phyloP scores from a whole-genome alignment of 2,329 filamentous ascomycete genomes.

The Colletotrichum chrysophilum region DNA sequence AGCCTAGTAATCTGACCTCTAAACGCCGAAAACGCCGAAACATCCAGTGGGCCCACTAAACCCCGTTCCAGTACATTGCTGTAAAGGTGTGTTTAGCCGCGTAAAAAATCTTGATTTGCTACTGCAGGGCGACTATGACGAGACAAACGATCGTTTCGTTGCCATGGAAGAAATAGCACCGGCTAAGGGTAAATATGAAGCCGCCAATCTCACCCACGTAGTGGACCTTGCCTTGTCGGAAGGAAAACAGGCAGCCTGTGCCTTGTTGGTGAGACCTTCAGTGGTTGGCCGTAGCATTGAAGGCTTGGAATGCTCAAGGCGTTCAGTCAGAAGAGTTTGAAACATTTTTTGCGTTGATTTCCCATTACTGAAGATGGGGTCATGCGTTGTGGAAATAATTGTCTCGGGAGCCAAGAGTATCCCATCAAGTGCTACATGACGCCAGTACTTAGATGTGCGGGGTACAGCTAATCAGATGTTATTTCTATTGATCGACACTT shows the following conservation, averaged over 20 bases:
- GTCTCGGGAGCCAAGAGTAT: not conserved
- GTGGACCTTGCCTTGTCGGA: not conserved
- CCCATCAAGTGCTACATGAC: too few species aligned
- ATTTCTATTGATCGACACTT: too few species aligned
- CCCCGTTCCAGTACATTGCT: not conserved
- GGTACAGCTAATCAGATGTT: too few species aligned
- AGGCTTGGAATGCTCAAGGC: not conserved
- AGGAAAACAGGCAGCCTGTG: not conserved
- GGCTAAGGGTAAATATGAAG: not conserved
- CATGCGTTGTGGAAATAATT: not conserved
- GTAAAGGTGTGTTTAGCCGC: not conserved
- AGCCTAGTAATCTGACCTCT: too few species aligned
- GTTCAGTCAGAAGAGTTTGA: not conserved
- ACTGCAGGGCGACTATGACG: not conserved
- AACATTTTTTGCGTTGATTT: not conserved
- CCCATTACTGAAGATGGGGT: not conserved
- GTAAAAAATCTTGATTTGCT: not conserved
- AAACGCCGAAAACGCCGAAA: too few species aligned
- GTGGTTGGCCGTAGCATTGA: not conserved
- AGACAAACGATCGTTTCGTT: not conserved
- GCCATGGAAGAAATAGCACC: not conserved
- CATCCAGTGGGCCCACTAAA: too few species aligned
- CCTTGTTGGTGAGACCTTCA: not conserved
- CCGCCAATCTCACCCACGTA: not conserved
- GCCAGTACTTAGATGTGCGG: too few species aligned